Evolutionary conservation across 2,329 filamentous ascomycete species (phyloP).

Genomic region (Monilinia fructigena): DNA sequence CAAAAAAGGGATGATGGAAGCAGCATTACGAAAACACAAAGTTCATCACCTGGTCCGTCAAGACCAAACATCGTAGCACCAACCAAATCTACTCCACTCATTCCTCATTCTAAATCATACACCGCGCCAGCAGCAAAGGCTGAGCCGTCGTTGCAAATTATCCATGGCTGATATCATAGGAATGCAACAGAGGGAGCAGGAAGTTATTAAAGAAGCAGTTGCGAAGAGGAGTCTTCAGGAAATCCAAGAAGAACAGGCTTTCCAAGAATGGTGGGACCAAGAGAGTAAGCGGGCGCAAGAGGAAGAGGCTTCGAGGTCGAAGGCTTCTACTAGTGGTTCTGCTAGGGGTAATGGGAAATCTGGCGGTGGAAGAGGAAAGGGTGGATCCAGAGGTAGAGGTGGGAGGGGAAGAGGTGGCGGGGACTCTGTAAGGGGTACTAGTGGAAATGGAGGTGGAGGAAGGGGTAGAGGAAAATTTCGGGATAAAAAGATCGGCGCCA

Average conservation of each 20-base stretch:
- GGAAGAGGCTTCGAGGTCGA: constrained; percentile 34
- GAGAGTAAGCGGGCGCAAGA: constrained; percentile 69
- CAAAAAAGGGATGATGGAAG: constrained; percentile 43
- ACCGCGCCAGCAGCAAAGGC: constrained; percentile 57
- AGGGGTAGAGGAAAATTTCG: constrained; percentile 24
- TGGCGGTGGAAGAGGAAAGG: constrained; percentile 28
- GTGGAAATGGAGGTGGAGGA: constrained; percentile 23
- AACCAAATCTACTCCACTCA: constrained; percentile 43
- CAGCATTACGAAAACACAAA: constrained; percentile 26
- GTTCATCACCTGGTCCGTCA: constrained; percentile 26
- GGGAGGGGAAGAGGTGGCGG: constrained; percentile 15
- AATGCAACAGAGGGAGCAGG: constrained; percentile 81
- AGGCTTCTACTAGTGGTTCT: constrained; percentile 23
- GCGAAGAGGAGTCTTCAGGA: constrained; percentile 89
- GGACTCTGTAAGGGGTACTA: neutral
- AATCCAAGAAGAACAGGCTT: constrained; percentile 95
- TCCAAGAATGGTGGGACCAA: constrained; percentile 94
- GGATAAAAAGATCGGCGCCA: constrained; percentile 17
- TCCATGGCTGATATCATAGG: constrained; percentile 87
- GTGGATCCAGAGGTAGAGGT: constrained; percentile 27
- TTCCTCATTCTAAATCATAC: constrained; percentile 62
- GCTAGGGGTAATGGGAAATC: constrained; percentile 33
- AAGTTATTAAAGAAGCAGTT: constrained; percentile 75
- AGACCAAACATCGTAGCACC: constrained; percentile 27
- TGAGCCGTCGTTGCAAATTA: constrained; percentile 65